phyloP scores from a whole-genome alignment of 2,329 filamentous ascomycete genomes.

The Trichoderma sp. region DNA sequence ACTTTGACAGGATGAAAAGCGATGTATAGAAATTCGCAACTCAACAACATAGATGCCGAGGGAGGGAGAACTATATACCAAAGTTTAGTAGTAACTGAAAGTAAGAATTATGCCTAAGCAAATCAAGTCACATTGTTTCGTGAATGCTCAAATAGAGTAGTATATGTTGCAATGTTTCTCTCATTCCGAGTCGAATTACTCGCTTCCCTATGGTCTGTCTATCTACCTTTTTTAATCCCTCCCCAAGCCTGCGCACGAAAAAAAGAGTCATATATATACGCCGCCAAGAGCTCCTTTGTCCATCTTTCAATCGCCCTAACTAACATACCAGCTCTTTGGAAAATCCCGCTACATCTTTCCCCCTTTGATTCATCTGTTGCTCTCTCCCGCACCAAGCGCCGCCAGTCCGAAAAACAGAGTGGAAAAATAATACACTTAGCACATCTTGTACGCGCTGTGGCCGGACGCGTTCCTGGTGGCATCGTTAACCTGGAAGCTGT shows the following conservation, averaged over 20 bases:
- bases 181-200: conserved; percentile 11
- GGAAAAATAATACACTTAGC: conserved; percentile 42
- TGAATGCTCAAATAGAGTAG: background rate
- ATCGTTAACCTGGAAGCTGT: conserved; percentile 78
- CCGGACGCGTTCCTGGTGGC: conserved; percentile 68
- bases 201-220: conserved; percentile 3
- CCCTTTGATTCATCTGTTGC: background rate
- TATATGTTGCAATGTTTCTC: background rate
- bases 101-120: background rate
- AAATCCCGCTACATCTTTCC: background rate
- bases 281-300: conserved; percentile 5
- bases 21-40: background rate
- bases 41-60: background rate
- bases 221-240: conserved; percentile 12
- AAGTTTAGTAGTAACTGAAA: background rate
- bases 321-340: background rate
- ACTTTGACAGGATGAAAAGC: background rate
- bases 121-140: background rate
- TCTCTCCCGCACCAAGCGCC: background rate
- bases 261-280: conserved; percentile 21
- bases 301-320: background rate
- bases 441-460: conserved; percentile 78
- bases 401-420: background rate
- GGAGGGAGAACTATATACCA: background rate
- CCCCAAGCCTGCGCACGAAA: background rate